Base-by-base conservation (phyloP, 2,329 filamentous ascomycete species). In the Fusarium aywerte region DNA sequence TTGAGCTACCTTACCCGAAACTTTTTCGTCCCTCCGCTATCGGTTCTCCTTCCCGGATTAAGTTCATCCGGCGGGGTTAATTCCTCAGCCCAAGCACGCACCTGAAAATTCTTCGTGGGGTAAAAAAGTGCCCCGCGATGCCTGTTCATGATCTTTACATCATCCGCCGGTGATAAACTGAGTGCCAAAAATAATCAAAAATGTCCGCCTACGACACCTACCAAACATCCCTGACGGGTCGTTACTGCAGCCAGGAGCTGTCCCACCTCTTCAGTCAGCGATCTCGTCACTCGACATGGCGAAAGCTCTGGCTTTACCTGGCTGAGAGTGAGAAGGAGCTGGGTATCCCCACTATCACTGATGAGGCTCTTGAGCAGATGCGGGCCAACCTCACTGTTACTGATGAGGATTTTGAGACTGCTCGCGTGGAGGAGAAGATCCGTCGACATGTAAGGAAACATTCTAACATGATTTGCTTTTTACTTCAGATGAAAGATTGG, bases 321-420 rank as follows among this genome's bases (percentile, higher is more conserved):
- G 67, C 60, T 12, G 67, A 69, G 45, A 32, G 40, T 27, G 67
- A 70, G 60, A 54, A 54, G 55, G 57, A 70, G 52, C 43, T 70
- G 6, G 52, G 67, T 18, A 70, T 68, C 16, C 44, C 45, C 23
- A 59, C 49, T 36, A 68, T 68, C 48, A 65, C 65, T 3, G 47
- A 54, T 21, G 65, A 68, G 47, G 65, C 65, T 5, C 50, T 68
- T 11, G 65, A 68, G n/a, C 60, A 68, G 60, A 68, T 68, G 65
- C 56, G 48, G 35, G 31, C 47, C 12, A 39, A 68, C 20, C 50
- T 68, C 1, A 43, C 7, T n/a, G 35, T 68, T 3, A 57, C 60
- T 1, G 65, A 68, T 13, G 56, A 68, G 15, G 60, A 60, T n/a
- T 68, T 68, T 25, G 60, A 68, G 39, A 50, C 59, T 57, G 65